Conservation (phyloP, 495 filamentous ascomycete genomes). For the Annulohypoxylon maeteangense region DNA sequence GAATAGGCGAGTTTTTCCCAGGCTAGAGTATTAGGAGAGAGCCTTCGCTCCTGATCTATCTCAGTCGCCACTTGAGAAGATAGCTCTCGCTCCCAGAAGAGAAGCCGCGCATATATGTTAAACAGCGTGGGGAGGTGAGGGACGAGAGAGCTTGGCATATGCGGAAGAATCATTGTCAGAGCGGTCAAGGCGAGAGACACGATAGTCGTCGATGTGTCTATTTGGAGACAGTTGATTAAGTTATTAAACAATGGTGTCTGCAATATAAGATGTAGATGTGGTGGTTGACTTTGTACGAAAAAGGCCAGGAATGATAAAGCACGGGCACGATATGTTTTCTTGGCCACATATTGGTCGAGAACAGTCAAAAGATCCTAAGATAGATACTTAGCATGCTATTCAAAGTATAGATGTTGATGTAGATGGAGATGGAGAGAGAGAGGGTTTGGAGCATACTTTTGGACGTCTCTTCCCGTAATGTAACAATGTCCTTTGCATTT, state of each 20-base stretch:
- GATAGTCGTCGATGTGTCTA: slow-evolving; percentile 75
- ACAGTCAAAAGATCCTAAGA: slow-evolving; percentile 68
- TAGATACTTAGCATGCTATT: slow-evolving; percentile 37
- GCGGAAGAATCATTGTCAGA: slow-evolving; percentile 79
- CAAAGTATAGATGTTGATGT: no score
- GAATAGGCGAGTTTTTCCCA: slow-evolving; percentile 72
- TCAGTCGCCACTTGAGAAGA: slow-evolving; percentile 49
- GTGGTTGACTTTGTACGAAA: slow-evolving; percentile 74
- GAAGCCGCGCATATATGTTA: slow-evolving; percentile 76
- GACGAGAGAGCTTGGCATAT: slow-evolving; percentile 73
- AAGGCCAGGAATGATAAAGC: slow-evolving; percentile 68
- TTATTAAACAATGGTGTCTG: slow-evolving; percentile 73
- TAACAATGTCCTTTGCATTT: slow-evolving; percentile 64
- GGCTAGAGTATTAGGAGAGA: slow-evolving; percentile 30
- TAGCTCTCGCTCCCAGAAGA: slow-evolving; percentile 75
- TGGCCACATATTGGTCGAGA: slow-evolving; percentile 68
- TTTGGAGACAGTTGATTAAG: slow-evolving; percentile 73
- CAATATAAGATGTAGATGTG: slow-evolving; percentile 74
- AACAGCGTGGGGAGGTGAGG: slow-evolving; percentile 73
- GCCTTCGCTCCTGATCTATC: slow-evolving; percentile 44
- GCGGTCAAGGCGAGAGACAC: slow-evolving; percentile 73
- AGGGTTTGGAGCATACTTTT: slow-evolving; percentile 59
- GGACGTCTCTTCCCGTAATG: slow-evolving; percentile 73
- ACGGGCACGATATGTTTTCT: slow-evolving; percentile 66
- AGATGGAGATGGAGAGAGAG: neutral